Evolutionary conservation across 2,329 filamentous ascomycete species (phyloP).

Genomic region (Talaromyces sp.): DNA sequence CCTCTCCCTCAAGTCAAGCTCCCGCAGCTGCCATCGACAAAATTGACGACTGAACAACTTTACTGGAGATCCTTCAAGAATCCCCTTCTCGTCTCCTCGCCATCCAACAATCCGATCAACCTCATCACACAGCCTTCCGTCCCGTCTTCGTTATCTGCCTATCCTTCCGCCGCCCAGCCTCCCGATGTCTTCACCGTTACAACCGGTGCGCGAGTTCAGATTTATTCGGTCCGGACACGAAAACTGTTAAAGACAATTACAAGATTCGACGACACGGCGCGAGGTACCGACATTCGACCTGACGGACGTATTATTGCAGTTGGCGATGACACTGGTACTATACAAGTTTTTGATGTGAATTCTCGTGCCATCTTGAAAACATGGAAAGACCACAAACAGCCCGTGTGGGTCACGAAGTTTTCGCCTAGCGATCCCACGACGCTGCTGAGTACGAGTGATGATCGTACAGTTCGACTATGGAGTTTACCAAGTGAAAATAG

Average conservation of each 20-base stretch:
- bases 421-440: constrained; percentile 83
- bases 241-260: constrained; percentile 93
- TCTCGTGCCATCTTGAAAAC: constrained; percentile 91
- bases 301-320: constrained; percentile 88
- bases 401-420: constrained; percentile 88
- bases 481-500: constrained; percentile 79
- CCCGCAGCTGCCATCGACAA: constrained; percentile 72
- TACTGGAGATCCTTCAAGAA: constrained; percentile 98
- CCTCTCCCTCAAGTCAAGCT: constrained; percentile 78
- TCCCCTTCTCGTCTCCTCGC: constrained; percentile 82
- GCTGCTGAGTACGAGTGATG: constrained; percentile 86
- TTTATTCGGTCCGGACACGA: constrained; percentile 87
- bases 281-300: constrained; percentile 80
- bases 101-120: constrained; percentile 83
- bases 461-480: constrained; percentile 90
- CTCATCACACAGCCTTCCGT: constrained; percentile 72
- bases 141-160: constrained; percentile 43
- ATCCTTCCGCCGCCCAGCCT: constrained; percentile 45
- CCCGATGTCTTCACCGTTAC: constrained; percentile 77
- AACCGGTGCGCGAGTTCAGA: constrained; percentile 87
- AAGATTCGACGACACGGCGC: constrained; percentile 86
- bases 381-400: constrained; percentile 91
- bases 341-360: constrained; percentile 91
- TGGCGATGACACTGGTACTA: constrained; percentile 84
- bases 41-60: constrained; percentile 80